Percentiles rank a stretch among this genome's conserved stretches.
Evolutionary conservation across 225 moss, liverwort and hornwort species (phyloP).

Genomic region (Pseudoscleropodium purum): DNA sequence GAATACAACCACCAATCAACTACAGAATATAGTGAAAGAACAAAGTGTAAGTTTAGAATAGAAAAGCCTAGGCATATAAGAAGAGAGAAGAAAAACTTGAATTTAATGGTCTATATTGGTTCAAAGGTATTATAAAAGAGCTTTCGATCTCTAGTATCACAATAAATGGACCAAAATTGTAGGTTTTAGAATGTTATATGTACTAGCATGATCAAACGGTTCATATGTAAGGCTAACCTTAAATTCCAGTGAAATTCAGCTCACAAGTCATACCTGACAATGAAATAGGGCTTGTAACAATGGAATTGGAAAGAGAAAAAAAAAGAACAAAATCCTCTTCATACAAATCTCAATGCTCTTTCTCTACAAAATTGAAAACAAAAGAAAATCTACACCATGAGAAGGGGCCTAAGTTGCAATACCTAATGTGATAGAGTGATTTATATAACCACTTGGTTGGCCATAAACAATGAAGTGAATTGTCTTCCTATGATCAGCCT

Average conservation of each 20-base stretch:
- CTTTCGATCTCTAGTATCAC: neutral
- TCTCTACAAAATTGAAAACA: neutral
- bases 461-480: neutral
- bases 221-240: too few relatives aligned
- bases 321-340: neutral
- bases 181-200: neutral
- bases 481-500: neutral
- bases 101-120: neutral
- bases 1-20: neutral
- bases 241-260: too few relatives aligned
- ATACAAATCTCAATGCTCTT: neutral
- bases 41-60: neutral
- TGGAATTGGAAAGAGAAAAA: neutral
- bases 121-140: neutral
- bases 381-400: neutral
- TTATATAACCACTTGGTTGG: neutral
- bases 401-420: too few relatives aligned
- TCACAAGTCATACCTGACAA: too few relatives aligned
- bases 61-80: neutral
- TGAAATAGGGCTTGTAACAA: too few relatives aligned
- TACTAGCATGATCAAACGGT: neutral
- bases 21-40: neutral
- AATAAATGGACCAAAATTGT: too few relatives aligned
- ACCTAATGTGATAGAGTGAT: neutral
- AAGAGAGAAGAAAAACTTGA: neutral